Evolutionary conservation across 1,284 basidiomycete species (phyloP), one percentile per base, ranked within the genome.

Genomic region (Apiotrichum sp.): DNA sequence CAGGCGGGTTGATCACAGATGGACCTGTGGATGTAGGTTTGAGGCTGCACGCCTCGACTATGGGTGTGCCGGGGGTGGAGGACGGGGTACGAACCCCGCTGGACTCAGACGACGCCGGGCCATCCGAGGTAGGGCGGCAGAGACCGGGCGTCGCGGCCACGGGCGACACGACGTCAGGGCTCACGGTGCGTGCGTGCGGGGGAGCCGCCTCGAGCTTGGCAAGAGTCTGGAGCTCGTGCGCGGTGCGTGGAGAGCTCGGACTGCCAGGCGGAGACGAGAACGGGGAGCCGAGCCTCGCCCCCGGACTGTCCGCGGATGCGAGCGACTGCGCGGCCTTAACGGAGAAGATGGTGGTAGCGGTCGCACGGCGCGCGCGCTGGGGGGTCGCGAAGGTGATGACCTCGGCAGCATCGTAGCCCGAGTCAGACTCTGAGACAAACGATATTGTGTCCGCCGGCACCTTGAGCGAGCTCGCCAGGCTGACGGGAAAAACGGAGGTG

Each of bases 381-480:
- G 53, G 53, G 14, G 47, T 55, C 16, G 53, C 13, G 16, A 55
- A 49, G 31, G 53, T 50, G 22, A 55, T 32, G 9, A 49, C 29
- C 42, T 55, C 53, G 16, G 16, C 46, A 8, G 34, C 36, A 8
- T 55, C 53, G 47, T 55, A 36, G 45, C 39, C 40, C 31, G 47
- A 43, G 10, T 49, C 47, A 13, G 35, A 29, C 14, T 14, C 9
- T 6, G 47, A 48, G 35, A 48, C 33, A 34, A 48, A 39, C 35
- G 47, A 48, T 5, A 16, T 32, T 4, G 36, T 6, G 36, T 36
- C 34, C 13, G 22, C 22, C 22, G 22, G 22, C 22, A 22, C 22
- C 22, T 22, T 22, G 22, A 22, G 22, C 22, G 22, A 22, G 22
- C 22, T 22, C 22, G 22, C 22, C 22, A 22, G 22, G 22, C 22